Percentiles rank a stretch among this genome's conserved stretches.
Evolutionary conservation across 805 yeast genomes (phyloP).

Genomic region (Millerozyma acaciae): DNA sequence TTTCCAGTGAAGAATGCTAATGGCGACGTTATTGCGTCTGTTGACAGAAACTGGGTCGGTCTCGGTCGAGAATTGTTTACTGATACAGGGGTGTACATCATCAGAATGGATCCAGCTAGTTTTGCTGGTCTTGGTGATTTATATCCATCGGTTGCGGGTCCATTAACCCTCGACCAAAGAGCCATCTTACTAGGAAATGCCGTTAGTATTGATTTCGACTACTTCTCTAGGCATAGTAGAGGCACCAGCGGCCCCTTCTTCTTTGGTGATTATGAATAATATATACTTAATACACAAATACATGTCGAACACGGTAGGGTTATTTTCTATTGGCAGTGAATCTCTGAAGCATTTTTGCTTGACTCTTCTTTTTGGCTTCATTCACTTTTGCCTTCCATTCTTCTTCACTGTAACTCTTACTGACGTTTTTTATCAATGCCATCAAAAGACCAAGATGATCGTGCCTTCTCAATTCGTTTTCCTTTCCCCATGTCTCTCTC

Average conservation of each 20-base stretch:
- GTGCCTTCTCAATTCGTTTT: constrained; percentile 51
- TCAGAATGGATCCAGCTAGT: constrained; percentile 75
- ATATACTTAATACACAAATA: no score
- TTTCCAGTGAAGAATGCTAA: constrained; percentile 68
- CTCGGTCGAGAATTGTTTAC: constrained; percentile 89
- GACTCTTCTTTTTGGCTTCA: constrained; percentile 19
- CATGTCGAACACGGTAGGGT: no score
- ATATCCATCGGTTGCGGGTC: constrained; percentile 50
- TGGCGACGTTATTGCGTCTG: constrained; percentile 63
- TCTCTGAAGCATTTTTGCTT: constrained; percentile 5
- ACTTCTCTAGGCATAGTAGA: constrained; percentile 86
- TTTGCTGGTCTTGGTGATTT: constrained; percentile 54
- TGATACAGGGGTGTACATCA: constrained; percentile 88
- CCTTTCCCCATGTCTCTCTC: constrained; percentile 50
- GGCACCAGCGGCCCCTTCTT: constrained; percentile 46
- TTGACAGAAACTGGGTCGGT: constrained; percentile 94
- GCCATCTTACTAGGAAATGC: constrained; percentile 86
- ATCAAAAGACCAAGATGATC: constrained; percentile 51
- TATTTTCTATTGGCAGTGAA: no score
- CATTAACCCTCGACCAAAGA: constrained; percentile 71
- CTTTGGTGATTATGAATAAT: constrained; percentile 18
- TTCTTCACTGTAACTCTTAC: constrained; percentile 29
- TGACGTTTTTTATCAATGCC: constrained; percentile 41
- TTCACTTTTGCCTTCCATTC: constrained; percentile 33
- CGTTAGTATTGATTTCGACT: constrained; percentile 90